Conservation (phyloP, 345 rosid species). For the Gossypium longicalyx region DNA sequence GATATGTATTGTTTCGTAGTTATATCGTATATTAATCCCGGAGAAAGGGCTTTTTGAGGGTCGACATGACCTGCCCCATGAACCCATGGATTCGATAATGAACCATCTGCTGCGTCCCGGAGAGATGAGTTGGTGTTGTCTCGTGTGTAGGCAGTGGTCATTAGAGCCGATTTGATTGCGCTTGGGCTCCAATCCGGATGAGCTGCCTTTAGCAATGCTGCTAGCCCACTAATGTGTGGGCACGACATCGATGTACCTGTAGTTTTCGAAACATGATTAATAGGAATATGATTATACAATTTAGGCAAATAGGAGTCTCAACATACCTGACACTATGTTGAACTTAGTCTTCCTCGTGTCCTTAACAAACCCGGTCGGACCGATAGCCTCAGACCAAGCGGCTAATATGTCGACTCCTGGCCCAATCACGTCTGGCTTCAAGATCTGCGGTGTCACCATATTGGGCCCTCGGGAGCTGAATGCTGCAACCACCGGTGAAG, state of each 20-base stretch:
- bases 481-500: slow-evolving; percentile 88
- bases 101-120: slow-evolving; percentile 54
- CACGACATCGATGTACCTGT: slow-evolving; percentile 94
- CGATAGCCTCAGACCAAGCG: slow-evolving; percentile 70
- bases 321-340: slow-evolving; percentile 77
- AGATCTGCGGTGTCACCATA: slow-evolving; percentile 57
- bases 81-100: slow-evolving; percentile 56
- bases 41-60: slow-evolving; percentile 68
- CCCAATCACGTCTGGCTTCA: slow-evolving; percentile 87
- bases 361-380: slow-evolving; percentile 63
- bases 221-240: slow-evolving; percentile 88
- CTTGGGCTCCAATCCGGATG: slow-evolving; percentile 90
- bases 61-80: slow-evolving; percentile 86
- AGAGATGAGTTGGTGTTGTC: slow-evolving; percentile 75
- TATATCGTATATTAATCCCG: slow-evolving; percentile 78
- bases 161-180: slow-evolving; percentile 79
- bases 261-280: neutral
- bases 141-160: slow-evolving; percentile 55
- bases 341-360: slow-evolving; percentile 57
- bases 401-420: slow-evolving; percentile 90
- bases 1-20: slow-evolving; percentile 55
- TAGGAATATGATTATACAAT: neutral
- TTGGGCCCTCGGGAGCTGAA: slow-evolving; percentile 90
- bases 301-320: slow-evolving; percentile 17
- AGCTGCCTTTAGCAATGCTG: slow-evolving; percentile 72